phyloP scores from a whole-genome alignment of 257 asterid species.

The Lycium barbarum region DNA sequence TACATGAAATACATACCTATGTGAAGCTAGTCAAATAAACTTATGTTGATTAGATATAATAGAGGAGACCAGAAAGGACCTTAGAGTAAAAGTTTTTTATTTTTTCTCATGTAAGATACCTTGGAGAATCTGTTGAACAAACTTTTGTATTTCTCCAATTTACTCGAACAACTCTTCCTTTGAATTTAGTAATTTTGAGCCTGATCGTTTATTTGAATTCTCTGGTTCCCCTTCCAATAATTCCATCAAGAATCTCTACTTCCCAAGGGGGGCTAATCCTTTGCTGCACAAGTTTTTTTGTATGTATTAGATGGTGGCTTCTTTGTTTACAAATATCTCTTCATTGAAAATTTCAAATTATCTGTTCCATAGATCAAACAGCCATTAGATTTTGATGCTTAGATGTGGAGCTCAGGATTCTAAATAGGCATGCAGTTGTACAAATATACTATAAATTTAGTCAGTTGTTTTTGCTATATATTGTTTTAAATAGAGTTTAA shows the following conservation, averaged over 20 bases:
- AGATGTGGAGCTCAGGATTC: neutral
- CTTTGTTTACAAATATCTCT: too few relatives aligned
- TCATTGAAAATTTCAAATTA: too few relatives aligned
- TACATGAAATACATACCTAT: neutral
- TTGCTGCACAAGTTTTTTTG: too few relatives aligned
- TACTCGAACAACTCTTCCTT: neutral
- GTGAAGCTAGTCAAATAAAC: neutral
- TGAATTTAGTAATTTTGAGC: neutral
- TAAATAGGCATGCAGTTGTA: neutral
- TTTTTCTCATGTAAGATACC: neutral
- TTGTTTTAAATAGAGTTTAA: neutral
- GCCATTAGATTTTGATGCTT: neutral
- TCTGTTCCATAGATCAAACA: neutral
- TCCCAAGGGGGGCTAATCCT: too few relatives aligned
- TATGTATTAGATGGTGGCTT: too few relatives aligned
- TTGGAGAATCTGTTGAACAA: neutral
- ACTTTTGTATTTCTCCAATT: neutral
- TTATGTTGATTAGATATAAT: neutral
- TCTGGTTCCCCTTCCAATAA: neutral
- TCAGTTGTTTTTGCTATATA: neutral
- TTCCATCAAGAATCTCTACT: neutral
- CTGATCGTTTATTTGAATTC: neutral
- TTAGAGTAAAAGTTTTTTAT: neutral
- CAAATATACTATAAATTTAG: neutral
- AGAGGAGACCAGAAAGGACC: neutral